Evolutionary conservation across 2,329 filamentous ascomycete species (phyloP), one percentile per base, ranked within the genome.

Genomic region (Alternaria rosae): DNA sequence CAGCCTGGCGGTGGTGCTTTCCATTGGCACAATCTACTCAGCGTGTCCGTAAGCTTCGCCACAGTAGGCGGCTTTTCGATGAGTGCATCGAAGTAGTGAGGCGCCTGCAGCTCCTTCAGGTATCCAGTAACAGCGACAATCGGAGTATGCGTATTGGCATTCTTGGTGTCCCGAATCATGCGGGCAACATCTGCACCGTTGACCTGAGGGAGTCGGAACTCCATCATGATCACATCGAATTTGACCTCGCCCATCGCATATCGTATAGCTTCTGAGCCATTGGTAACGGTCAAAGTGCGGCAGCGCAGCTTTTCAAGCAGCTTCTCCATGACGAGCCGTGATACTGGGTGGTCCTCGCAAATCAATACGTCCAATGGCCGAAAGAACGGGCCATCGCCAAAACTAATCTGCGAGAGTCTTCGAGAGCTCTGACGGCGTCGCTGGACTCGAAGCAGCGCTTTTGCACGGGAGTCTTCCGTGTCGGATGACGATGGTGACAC

Each of bases 251-350:
- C 94, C 85, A 97, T 92, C 26, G 95, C 93, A 80, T 95, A 97
- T 21, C 94, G 89, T 72, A 97, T 91, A 11, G 94, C 95, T 76
- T 99, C 95, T 0, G 92, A 90, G 1, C 95, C 95, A 70, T 94
- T 97, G 4, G 90, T 87, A 5, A 95, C 94, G 3, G 92, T 93
- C 72, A 99, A 95, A 9, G 94, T 97, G 43, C 95, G 92, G 74
- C 95, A 99, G 35, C 93, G 91, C 35, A 98, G 84, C 81, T 98
- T 99, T 79, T 99, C 95, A 54, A 99, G 86, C 8, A 99, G 83
- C 72, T 97, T 95, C 76, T 99, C 95, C 94, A 99, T 98, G n/a
- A 99, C 94, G 83, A 99, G 89, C 21, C 94, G 88, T 6, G 95
- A 97, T 5, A 99, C 94, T 0, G 95, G 95, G 77, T 99, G 95